phyloP scores from a whole-genome alignment of 2,329 filamentous ascomycete genomes.

The Colletotrichum coccodes region DNA sequence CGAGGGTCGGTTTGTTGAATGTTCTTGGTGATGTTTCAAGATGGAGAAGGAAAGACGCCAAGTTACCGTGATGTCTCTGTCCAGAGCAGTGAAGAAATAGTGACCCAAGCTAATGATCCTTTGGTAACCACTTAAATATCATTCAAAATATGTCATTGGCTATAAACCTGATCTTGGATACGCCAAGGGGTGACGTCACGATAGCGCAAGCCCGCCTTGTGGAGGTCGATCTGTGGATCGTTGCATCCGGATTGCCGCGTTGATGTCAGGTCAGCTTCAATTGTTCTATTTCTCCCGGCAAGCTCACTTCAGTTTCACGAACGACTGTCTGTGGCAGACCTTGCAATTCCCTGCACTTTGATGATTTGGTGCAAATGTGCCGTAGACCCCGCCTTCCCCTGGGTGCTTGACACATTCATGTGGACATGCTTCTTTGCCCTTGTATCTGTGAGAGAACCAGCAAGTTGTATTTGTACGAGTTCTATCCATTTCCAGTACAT shows the following conservation, averaged over 20 bases:
- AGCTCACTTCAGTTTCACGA: not conserved
- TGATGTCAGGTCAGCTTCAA: conserved; percentile 26
- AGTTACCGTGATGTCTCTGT: not conserved
- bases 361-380: not conserved
- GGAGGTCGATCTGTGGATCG: conserved; percentile 12
- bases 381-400: too few relatives aligned
- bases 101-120: not conserved
- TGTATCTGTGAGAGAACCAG: too few relatives aligned
- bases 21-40: not conserved
- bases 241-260: not conserved
- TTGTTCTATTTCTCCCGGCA: not conserved
- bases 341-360: too few relatives aligned
- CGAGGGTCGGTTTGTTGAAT: not conserved
- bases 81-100: not conserved
- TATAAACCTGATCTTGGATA: conserved; percentile 20
- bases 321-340: too few relatives aligned
- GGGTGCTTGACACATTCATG: too few relatives aligned
- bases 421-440: too few relatives aligned
- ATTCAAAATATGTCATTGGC: not conserved
- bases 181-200: conserved; percentile 31
- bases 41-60: not conserved
- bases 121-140: not conserved
- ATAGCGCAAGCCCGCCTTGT: conserved; percentile 21
- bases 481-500: too few relatives aligned
- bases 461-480: too few relatives aligned